Base-by-base conservation (phyloP, 2,329 filamentous ascomycete genomes). In the Dothistroma septosporum region DNA sequence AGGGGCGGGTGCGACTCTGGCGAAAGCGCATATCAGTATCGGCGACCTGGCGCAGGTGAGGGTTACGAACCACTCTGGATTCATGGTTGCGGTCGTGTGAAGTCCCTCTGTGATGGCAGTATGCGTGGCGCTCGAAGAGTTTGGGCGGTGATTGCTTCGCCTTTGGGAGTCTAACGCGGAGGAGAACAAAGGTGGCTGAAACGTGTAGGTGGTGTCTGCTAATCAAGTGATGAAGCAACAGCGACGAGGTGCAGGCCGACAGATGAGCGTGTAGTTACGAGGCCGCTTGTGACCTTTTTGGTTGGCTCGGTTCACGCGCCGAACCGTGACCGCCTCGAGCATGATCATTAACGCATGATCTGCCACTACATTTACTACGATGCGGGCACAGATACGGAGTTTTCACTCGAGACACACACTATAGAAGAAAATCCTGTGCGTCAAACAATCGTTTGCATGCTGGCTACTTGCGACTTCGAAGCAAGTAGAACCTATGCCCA, bases 51-150 rank as follows among this genome's bases (percentile, higher is more conserved):
- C 50, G 56, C 52, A n/a, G 47, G 58, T 49, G 14, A 56, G 47
- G 60, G 48, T 35, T 22, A 87, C 89, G 76, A 87, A 94, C 90
- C 85, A 94, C 90, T 94, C 90, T 76, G 90, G 90, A 84, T 94
- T 94, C 90, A 94, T 94, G 76, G 57, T 68, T 62, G 67, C 61
- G 56, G 57, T 33, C 16, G 19, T 50, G 53, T 55, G 24, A 3
- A 8, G 22, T 9, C 19, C 19, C 28, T 24, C 5, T 35, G 53
- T 57, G 55, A 33, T 57, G 37, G 28, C 46, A 44, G 31, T 19
- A 28, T 57, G 55, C 8, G 50, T 21, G n/a, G 31, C 31, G 28
- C 31, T 28, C 7, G 24, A 10, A 16, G 28, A n/a, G 1, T 53
- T 28, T n/a, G 31, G n/a, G 24, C 35, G 28, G 50, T 53, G 24